Evolutionary conservation across 495 filamentous ascomycete species (phyloP).

Genomic region (Podospora pseudocomata): DNA sequence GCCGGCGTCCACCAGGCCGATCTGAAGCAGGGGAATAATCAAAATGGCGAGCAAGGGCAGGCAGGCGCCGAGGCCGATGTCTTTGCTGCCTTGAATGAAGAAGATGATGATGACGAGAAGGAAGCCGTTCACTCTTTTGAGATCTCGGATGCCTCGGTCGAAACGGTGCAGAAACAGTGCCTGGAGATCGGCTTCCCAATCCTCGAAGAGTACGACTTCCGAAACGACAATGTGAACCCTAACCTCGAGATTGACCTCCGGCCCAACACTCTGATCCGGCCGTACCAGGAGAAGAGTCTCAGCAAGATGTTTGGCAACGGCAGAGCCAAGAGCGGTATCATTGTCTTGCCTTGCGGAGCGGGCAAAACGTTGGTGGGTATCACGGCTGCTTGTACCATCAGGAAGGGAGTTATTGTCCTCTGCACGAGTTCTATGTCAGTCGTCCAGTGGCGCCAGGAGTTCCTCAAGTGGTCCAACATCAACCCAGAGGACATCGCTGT

Average conservation of each 20-base stretch:
- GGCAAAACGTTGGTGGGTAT: conserved; percentile 97
- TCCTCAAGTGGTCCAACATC: conserved; percentile 97
- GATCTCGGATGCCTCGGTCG: conserved; percentile 71
- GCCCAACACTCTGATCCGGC: conserved; percentile 78
- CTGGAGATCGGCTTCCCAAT: conserved; percentile 81
- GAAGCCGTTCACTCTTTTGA: conserved; percentile 95
- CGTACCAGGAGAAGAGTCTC: conserved; percentile 93
- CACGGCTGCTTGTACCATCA: conserved; percentile 94
- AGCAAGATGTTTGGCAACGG: conserved; percentile 99
- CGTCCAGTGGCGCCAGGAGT: conserved; percentile 93
- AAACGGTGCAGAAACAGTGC: conserved; percentile 85
- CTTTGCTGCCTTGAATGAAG: conserved; percentile 63
- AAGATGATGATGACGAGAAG: conserved; percentile 86
- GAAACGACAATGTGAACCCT: conserved; percentile 85
- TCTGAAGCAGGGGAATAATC: conserved; percentile 36
- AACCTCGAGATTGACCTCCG: conserved; percentile 89
- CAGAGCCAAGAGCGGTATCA: conserved; percentile 93
- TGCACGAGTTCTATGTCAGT: conserved; percentile 98
- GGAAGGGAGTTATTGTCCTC: conserved; percentile 90
- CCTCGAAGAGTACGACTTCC: conserved; percentile 95
- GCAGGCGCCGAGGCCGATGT: conserved; percentile 37
- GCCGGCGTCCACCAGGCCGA: conserved; percentile 72
- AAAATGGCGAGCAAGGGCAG: conserved; percentile 23
- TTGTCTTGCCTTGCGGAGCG: conserved; percentile 93
- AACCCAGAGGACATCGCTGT: conserved; percentile 87